Percentiles rank a stretch among this genome's conserved stretches.
phyloP scores from a whole-genome alignment of 2,329 filamentous ascomycete genomes.

The Escovopsis sp. region DNA sequence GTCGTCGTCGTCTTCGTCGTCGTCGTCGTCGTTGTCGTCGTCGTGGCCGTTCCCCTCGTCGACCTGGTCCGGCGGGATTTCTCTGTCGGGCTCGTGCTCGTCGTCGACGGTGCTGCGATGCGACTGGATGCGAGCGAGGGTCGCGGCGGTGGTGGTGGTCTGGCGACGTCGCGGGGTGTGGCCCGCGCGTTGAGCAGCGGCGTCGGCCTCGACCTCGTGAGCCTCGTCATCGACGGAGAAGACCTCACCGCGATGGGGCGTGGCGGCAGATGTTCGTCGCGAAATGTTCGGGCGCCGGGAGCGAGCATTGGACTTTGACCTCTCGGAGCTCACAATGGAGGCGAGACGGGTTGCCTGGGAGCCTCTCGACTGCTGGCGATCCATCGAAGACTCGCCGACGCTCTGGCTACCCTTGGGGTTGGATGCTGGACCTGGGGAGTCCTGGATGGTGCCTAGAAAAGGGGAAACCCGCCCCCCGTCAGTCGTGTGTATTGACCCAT shows the following conservation, averaged over 20 bases:
- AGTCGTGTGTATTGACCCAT: background rate
- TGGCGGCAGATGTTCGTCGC: constrained; percentile 62
- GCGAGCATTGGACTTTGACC: constrained; percentile 31
- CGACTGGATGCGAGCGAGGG: constrained; percentile 30
- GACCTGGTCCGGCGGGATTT: constrained; percentile 6
- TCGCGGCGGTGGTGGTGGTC: constrained; percentile 15
- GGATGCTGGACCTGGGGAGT: constrained; percentile 1
- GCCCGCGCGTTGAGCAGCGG: constrained; percentile 30
- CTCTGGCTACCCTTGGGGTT: constrained; percentile 16
- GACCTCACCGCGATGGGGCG: constrained; percentile 66
- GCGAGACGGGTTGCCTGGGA: constrained; percentile 21
- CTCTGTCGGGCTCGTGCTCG: constrained; percentile 11
- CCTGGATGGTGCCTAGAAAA: constrained; percentile 13
- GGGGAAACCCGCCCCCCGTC: background rate
- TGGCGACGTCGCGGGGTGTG: constrained; percentile 21
- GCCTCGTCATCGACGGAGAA: constrained; percentile 87
- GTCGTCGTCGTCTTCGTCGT: constrained; percentile 15
- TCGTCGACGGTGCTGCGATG: constrained; percentile 9
- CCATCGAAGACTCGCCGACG: constrained; percentile 23
- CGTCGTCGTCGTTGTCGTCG: constrained; percentile 23
- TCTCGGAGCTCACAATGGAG: constrained; percentile 28
- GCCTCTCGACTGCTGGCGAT: constrained; percentile 19
- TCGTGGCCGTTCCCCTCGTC: constrained; percentile 9
- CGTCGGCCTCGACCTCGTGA: constrained; percentile 62
- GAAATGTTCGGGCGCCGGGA: constrained; percentile 59